Base-by-base conservation (phyloP, 2,329 filamentous ascomycete genomes). In the Claviceps humidiphila region DNA sequence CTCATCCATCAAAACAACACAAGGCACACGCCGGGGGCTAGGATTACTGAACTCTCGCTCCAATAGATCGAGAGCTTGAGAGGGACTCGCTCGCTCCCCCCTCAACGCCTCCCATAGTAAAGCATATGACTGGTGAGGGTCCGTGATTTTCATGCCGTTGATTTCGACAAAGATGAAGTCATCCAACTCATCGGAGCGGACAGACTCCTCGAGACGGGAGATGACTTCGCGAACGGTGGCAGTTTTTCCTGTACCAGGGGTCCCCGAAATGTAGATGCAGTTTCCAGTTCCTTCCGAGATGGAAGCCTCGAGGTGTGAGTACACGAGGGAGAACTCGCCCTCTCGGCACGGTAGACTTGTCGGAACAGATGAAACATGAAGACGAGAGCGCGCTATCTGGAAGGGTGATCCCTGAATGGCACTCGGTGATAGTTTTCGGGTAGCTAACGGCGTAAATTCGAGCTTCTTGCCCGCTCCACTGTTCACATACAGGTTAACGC, bases 161-260 rank as follows among this genome's bases (percentile, higher is more conserved):
- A 98, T 97, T 68, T 98, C 93, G 56, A 98, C 90, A 60, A 98
- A 98, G 54, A 96, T 95, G 67, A 98, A 98, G 65, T 97, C 91
- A 62, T 98, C 93, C 43, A 98, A 77, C 67, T 97, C 91, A 62
- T 98, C 93, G 7, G 85, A 82, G 47, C 81, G 77, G 1, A 97
- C 93, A 0, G 89, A 83, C n/a, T 85, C 81, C 59, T 97, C 91
- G 8, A 98, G 77, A 55, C 89, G 85, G 5, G 86, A 82, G 16
- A 98, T 86, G 1, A 97, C 93, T 68, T 98, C 93, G 47, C 93
- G 85, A 9, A 98, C 93, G 0, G 94, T 98, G 13, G 93, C 93
- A 1, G 93, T 98, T 68, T 98, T 98, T 34, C 93, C 93, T 0
- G 93, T 98, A 7, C 94, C 93, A 0, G 94, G 93, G 0, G 91